phyloP scores from a whole-genome alignment of 139 green algal species.

The Nannochloris sp. region DNA sequence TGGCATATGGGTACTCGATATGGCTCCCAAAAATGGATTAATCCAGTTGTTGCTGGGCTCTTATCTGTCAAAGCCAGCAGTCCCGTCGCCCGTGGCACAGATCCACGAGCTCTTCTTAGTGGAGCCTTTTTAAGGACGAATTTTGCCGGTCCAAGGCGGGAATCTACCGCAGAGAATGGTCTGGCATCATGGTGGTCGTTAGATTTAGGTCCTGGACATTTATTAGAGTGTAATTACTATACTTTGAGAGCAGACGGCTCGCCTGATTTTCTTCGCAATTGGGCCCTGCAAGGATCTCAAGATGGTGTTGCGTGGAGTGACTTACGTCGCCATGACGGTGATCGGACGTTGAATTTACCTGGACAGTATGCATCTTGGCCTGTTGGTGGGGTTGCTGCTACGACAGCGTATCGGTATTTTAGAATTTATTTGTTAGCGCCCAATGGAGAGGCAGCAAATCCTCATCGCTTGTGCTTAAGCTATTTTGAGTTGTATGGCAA shows the following conservation, averaged over 20 bases:
- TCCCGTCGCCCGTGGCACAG: slow-evolving; percentile 51
- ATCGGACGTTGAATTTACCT: slow-evolving; percentile 53
- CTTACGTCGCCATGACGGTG: slow-evolving; percentile 53
- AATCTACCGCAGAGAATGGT: slow-evolving; percentile 4
- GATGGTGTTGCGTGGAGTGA: slow-evolving; percentile 55
- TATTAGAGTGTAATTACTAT: slow-evolving; percentile 74
- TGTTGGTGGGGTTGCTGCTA: slow-evolving; percentile 46
- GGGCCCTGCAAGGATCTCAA: slow-evolving; percentile 75
- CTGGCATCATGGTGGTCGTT: slow-evolving; percentile 62
- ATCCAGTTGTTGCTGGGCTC: slow-evolving; percentile 51
- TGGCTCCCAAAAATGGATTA: slow-evolving; percentile 60
- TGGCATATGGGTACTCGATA: slow-evolving; percentile 38
- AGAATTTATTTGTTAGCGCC: slow-evolving; percentile 53
- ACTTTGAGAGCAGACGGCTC: slow-evolving; percentile 73
- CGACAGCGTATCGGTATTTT: slow-evolving; percentile 59
- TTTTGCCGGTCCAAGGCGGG: slow-evolving; percentile 49
- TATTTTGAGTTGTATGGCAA: slow-evolving; percentile 79
- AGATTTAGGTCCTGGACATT: slow-evolving; percentile 58
- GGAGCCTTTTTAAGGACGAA: slow-evolving; percentile 52
- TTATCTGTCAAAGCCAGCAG: slow-evolving; percentile 48
- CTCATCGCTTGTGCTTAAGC: slow-evolving; percentile 52
- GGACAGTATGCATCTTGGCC: slow-evolving; percentile 78
- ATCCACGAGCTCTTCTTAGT: slow-evolving; percentile 53
- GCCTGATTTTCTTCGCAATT: slow-evolving; percentile 59
- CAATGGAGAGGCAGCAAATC: slow-evolving; percentile 19